phyloP scores from a whole-genome alignment of 176 grass and related monocot species.

The Oryza glaberrima region DNA sequence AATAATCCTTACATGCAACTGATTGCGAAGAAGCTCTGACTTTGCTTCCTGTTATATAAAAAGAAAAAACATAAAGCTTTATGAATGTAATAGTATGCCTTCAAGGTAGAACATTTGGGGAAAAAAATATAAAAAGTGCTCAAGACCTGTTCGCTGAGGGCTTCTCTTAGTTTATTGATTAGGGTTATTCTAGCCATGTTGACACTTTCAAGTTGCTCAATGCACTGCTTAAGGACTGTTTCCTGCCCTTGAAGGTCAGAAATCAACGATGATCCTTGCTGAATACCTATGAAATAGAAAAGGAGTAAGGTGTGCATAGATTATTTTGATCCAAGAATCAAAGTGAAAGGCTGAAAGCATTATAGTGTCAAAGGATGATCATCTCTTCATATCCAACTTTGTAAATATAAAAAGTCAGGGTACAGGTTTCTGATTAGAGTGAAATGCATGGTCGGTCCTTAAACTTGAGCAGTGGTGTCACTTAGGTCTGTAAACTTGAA shows the following conservation, averaged over 20 bases:
- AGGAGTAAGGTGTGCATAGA: slow-evolving; percentile 25
- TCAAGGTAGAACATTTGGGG: slow-evolving; percentile 7
- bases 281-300: slow-evolving; percentile 60
- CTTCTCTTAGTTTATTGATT: slow-evolving; percentile 80
- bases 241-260: slow-evolving; percentile 70
- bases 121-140: slow-evolving; percentile 34
- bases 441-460: too few relatives aligned
- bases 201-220: slow-evolving; percentile 72
- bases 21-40: slow-evolving; percentile 55
- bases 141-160: slow-evolving; percentile 78
- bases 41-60: slow-evolving; percentile 70
- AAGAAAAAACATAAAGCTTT: slow-evolving; percentile 32
- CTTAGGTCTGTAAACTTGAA: too few relatives aligned
- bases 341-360: not conserved
- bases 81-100: slow-evolving; percentile 25
- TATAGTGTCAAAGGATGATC: not conserved
- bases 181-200: slow-evolving; percentile 51
- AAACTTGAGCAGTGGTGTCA: too few relatives aligned
- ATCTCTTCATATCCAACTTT: not conserved
- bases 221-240: slow-evolving; percentile 63
- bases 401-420: not conserved
- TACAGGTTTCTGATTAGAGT: not conserved
- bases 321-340: not conserved
- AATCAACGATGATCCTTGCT: slow-evolving; percentile 59
- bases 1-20: slow-evolving; percentile 76